Evolutionary conservation across 2,329 filamentous ascomycete genomes (phyloP), one percentile per base, ranked within the genome.

Genomic region (Fusarium sp.): DNA sequence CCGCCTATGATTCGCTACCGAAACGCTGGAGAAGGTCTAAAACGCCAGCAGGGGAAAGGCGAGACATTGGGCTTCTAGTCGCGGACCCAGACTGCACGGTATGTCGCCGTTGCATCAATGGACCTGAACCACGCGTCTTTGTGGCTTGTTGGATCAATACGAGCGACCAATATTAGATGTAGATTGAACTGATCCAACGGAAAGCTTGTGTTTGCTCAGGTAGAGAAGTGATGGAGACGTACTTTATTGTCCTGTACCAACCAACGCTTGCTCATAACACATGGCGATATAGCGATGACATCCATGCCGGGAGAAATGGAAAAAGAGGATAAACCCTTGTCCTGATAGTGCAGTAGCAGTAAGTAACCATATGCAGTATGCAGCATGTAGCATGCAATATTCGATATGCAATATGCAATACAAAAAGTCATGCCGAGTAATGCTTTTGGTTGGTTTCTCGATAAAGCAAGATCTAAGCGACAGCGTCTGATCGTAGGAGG

Each of bases 1-100:
- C 38, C 17, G 45, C 17, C 30, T 71, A n/a, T 75, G 74, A 75
- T 77, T 77, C 70, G 76, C 73, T 78, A 78, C 75, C 76, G 60
- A 61, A 34, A 56, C 46, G 60, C 63, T 72, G 76, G 76, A 42
- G 66, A 75, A 55, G 64, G 44, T 32, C 60, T 51, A 60, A 58
- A 49, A 62, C 48, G 52, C 62, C 66, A 62, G 45, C 55, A 63
- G 62, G 67, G 68, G 45, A 62, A 69, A 58, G 36, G 47, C 52
- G 65, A 69, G 66, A 60, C 67, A 70, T 56, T 69, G 55, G 55
- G 45, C 58, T 51, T 58, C 19, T 46, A 21, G 49, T 26, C 45
- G 45, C 53, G 34, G 55, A 45, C 36, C 58, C 45, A 53, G 65
- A 68, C 54, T 65, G 39, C 36, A 32, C 40, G 36, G 49, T 38